Conservation (phyloP, 2,329 filamentous ascomycete species). For the Diaporthe batatas region DNA sequence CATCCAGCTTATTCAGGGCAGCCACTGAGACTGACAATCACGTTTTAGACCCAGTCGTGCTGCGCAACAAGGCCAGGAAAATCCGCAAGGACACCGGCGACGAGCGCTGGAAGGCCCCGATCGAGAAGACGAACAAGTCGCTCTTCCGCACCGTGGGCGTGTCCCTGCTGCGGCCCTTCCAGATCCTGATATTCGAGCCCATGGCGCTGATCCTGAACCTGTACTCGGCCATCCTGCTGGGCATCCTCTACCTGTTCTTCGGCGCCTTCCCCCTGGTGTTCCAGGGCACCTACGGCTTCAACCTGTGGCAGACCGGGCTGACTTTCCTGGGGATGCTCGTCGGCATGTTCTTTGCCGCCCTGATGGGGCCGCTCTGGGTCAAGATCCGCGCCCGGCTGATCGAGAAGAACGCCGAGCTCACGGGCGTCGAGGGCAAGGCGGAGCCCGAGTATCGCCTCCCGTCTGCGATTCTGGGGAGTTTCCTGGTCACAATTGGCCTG, state of each 20-base stretch:
- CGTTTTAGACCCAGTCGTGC: constrained; percentile 71
- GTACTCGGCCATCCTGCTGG: constrained; percentile 86
- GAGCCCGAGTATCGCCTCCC: constrained; percentile 92
- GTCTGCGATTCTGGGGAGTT: constrained; percentile 78
- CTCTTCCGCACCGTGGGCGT: constrained; percentile 71
- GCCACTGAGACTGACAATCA: background rate
- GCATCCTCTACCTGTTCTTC: constrained; percentile 91
- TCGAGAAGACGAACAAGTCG: constrained; percentile 79
- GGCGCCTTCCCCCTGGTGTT: constrained; percentile 90
- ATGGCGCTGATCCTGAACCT: constrained; percentile 89
- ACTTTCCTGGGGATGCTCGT: constrained; percentile 80
- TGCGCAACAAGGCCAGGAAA: constrained; percentile 78
- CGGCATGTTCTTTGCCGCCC: constrained; percentile 75
- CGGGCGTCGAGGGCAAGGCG: constrained; percentile 67
- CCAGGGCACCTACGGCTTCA: constrained; percentile 78
- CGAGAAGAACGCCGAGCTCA: constrained; percentile 63
- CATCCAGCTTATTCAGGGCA: background rate
- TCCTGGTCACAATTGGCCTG: constrained; percentile 83
- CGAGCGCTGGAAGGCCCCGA: constrained; percentile 79
- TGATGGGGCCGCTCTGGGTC: constrained; percentile 76
- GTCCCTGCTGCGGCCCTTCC: constrained; percentile 78
- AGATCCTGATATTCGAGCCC: constrained; percentile 83
- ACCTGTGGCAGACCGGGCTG: constrained; percentile 83
- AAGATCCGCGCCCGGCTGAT: constrained; percentile 71
- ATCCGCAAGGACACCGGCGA: constrained; percentile 84